Base-by-base conservation (phyloP, 352 stramenopile species). In the Phytophthora tentaculata region DNA sequence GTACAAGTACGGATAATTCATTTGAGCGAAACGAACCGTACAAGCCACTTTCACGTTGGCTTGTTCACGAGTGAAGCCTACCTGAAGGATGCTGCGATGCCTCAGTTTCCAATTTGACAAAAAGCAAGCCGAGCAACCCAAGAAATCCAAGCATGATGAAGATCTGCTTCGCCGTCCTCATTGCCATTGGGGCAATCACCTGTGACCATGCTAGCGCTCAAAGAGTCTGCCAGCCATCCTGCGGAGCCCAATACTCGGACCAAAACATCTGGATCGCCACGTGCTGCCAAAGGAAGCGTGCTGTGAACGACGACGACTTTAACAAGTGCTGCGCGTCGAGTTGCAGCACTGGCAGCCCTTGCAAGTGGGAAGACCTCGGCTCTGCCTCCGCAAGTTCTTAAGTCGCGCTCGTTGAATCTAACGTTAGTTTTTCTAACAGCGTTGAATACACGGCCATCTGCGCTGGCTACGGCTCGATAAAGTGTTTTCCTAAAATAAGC, bases 241-340 rank as follows among this genome's bases (percentile, higher is more conserved):
- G 48, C 24, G 48, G 48, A 23, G 26, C 23, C 14, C 26, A 14
- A 0, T 9, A 24, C 20, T 55, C 48, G 7, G 48, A 24, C 12
- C 17, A 55, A 16, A 55, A 55, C 48, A n/a, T 23, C 26, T 22
- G 16, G 23, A 41, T 55, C n/a, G 35, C 23, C 17, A 55, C 24
- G 17, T 55, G 48, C 48, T 55, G 48, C 16, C 23, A 41, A 41
- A 17, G 41, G 6, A 23, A 55, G 16, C 24, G 35, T 1, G 32
- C 32, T 39, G 6, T 6, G 5, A 55, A 6, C 24, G 48, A 41
- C 6, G 48, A 26, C 16, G 26, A 22, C 48, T 55, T 55, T 28
- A 28, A 55, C 16, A n/a, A 26, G 28, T 55, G 48, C 48, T 55
- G 48, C 16, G 48, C 48, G 17, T 37, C 26, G 48, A 55, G 48